Percentiles rank a stretch among this genome's conserved stretches.
Evolutionary conservation across 495 filamentous ascomycete species (phyloP).

Genomic region (Amorphotheca resinae): DNA sequence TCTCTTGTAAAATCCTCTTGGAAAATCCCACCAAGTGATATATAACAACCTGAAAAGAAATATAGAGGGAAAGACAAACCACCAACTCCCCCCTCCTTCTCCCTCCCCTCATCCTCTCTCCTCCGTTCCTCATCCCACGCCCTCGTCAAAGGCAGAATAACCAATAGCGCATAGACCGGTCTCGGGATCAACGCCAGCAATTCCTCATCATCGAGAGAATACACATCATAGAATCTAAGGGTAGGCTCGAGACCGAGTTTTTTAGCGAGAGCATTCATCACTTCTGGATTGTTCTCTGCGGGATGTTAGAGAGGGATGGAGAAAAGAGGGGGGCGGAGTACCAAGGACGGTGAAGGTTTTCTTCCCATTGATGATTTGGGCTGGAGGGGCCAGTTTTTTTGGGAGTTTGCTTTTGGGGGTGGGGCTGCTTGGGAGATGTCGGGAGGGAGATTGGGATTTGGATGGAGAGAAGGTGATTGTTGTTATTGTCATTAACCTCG

Average conservation of each 20-base stretch:
- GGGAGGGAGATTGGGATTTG: too few species aligned
- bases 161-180: constrained; percentile 64
- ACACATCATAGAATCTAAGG: constrained; percentile 54
- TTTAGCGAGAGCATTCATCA: constrained; percentile 63
- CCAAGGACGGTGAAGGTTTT: constrained; percentile 20
- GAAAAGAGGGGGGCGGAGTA: not conserved
- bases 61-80: too few species aligned
- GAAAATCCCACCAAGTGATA: not conserved
- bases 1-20: not conserved
- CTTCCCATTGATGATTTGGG: constrained; percentile 12
- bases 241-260: constrained; percentile 55
- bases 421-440: too few species aligned
- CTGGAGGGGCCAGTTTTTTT: constrained; percentile 16
- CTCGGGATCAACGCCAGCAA: constrained; percentile 65
- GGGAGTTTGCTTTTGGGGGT: too few species aligned
- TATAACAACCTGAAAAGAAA: too few species aligned
- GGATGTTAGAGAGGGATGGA: not conserved
- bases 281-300: constrained; percentile 50
- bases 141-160: constrained; percentile 64
- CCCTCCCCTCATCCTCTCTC: constrained; percentile 34
- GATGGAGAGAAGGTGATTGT: too few species aligned
- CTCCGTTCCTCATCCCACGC: constrained; percentile 52
- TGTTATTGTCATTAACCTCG: too few species aligned
- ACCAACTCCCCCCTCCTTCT: constrained; percentile 22
- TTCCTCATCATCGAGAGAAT: constrained; percentile 15